Base-by-base conservation (phyloP, 495 filamentous ascomycete genomes). In the Hypomontagnella monticulosa region DNA sequence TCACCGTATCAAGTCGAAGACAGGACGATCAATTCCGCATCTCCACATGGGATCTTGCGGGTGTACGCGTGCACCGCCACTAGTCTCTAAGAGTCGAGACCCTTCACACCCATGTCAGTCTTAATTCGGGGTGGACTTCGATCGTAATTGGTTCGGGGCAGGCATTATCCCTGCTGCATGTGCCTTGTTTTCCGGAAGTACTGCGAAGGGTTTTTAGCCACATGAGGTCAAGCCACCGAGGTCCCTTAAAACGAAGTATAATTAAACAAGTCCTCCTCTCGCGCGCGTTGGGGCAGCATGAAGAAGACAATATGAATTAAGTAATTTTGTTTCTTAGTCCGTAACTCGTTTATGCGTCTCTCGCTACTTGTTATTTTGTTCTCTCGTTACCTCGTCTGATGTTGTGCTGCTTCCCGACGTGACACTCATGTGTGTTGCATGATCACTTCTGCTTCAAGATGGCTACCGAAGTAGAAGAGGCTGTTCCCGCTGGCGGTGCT, bases 141-240 rank as follows among this genome's bases (percentile, higher is more conserved):
- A 46, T 38, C 41, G 23, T 44, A 6, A 72, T 72, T 72, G 70
- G 70, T 33, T 20, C 34, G 51, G 48, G 8, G 8, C 54, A 16
- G 48, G 53, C 34, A 56, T 60, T 7, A 63, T 58, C 60, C 66
- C 37, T 63, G 66, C 34, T 47, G 30, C 14, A 36, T 55, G 47
- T 70, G 67, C 67, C 67, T 37, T 67, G 67, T 63, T 67, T 70
- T 27, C 63, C 63, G 55, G 48, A 33, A 41, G 48, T 52, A 37
- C 52, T 63, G 51, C 51, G 32, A 58, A 32, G 33, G 37, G 41
- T 57, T 66, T 27, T 73, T 71, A 73, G 71, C 71, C 71, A 73
- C 71, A 73, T 67, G 38, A 44, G 52, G 71, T 73, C 71, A 73
- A 73, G 71, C 71, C 71, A 73, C 71, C 67, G 49, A 68, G 34